Percentiles rank a stretch among this genome's conserved stretches.
Evolutionary conservation across 768 basidiomycete genomes (phyloP).

Genomic region (Pleurotus sapidus): DNA sequence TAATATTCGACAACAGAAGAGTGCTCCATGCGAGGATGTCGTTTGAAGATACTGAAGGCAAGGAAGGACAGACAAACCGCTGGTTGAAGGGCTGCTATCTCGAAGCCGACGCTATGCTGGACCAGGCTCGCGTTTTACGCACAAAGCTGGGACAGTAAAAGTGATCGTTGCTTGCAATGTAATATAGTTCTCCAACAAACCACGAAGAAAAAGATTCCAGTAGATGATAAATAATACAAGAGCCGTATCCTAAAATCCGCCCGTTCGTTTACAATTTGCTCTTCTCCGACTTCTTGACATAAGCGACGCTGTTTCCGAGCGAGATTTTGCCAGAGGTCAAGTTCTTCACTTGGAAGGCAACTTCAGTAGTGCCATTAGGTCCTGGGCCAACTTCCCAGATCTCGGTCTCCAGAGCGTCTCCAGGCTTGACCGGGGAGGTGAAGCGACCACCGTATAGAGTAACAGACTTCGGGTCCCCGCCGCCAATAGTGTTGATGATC

Average conservation of each 20-base stretch:
- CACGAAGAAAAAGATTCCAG: not conserved
- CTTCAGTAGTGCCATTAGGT: conserved; percentile 54
- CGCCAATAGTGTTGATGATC: conserved; percentile 61
- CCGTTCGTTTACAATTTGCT: conserved; percentile 11
- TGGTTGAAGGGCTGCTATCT: conserved; percentile 93
- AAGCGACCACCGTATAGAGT: conserved; percentile 73
- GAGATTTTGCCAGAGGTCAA: conserved; percentile 55
- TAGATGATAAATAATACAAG: not conserved
- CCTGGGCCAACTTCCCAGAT: conserved; percentile 77
- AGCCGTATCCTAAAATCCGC: not conserved
- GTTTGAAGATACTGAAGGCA: conserved; percentile 48
- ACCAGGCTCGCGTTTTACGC: conserved; percentile 54
- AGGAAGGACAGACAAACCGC: conserved; percentile 54
- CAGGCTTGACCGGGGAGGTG: conserved; percentile 81
- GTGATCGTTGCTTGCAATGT: not conserved
- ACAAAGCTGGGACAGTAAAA: conserved; percentile 18
- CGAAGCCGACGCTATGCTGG: conserved; percentile 63
- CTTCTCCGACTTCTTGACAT: conserved; percentile 9
- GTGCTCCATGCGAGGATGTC: conserved; percentile 85
- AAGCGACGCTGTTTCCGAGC: conserved; percentile 2
- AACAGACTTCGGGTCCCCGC: conserved; percentile 57
- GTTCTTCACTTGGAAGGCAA: conserved; percentile 63
- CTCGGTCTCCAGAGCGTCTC: conserved; percentile 74
- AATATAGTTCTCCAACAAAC: too few species aligned
- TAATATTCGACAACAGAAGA: conserved; percentile 89